Base-by-base conservation (phyloP, 2,329 filamentous ascomycete genomes). In the Fusarium sp. region DNA sequence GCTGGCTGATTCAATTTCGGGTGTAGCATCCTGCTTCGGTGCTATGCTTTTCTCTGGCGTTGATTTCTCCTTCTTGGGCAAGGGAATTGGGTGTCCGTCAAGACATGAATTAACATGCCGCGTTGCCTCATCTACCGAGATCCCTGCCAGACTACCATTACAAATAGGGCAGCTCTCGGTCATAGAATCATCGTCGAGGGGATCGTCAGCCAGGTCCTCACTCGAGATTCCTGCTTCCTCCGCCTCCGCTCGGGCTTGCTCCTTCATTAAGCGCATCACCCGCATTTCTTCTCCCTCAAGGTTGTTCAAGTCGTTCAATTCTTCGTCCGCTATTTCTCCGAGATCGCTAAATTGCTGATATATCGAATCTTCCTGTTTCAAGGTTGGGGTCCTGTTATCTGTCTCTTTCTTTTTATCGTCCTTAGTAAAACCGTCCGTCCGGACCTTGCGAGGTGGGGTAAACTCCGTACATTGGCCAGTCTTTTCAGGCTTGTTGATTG, bases 101-200 rank as follows among this genome's bases (percentile, higher is more conserved):
- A 99, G 83, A 78, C 96, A 99, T 11, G 90, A 89, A 76, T 99
- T 99, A 68, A 99, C 96, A 77, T 99, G 96, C 3, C 90, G 81
- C 8, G 91, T 92, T 11, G 90, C 91, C 71, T 95, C 87, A 75
- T 94, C 88, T 62, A 80, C 75, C 56, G 82, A 87, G 14, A 90
- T 77, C 0, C 88, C 89, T 17, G 77, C 79, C 33, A 97, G 82
- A 66, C 80, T 88, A 2, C 83, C 82, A 71, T 86, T 87, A 77
- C 96, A 98, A 28, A 98, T 89, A 1, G 95, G 95, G 76, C 94
- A 98, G 41, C 77, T 80, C 47, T 77, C 71, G 10, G 76, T 69
- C 56, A 73, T 67, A 20, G 71, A 65, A 11, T 73, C 74, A 22
- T 80, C 76, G 20, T 79, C 75, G 11, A 76, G 64, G 17, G 70